Base-by-base conservation (phyloP, 1,284 basidiomycete species). In the Volvariella surrecta region DNA sequence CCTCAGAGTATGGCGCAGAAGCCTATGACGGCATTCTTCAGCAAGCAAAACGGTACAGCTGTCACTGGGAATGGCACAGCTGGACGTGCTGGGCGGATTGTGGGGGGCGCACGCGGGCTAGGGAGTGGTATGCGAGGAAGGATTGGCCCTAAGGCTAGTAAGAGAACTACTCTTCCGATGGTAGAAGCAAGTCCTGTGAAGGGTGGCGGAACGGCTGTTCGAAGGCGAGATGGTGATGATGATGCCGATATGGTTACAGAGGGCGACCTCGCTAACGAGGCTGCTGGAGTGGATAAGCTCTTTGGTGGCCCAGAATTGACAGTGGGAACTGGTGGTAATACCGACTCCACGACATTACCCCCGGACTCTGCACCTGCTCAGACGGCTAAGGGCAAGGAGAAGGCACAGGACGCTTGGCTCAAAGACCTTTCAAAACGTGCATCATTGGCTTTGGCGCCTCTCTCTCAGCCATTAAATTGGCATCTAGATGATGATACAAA, bases 151-250 rank as follows among this genome's bases (percentile, higher is more conserved):
- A 73, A 72, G 50, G 81, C 67, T 11, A 87, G 83, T 56, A 74
- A 74, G 60, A 76, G 76, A 55, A 70, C 79, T n/a, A 73, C 60
- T 37, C 58, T 86, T 43, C 78, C 82, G 0, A 72, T 64, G 42
- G 74, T 80, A 1, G 62, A 64, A 44, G 77, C 65, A 11, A 80
- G 77, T 52, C 76, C 78, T 32, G 68, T 74, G 35, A 81, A 81
- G 56, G 73, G 70, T 13, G 61, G 59, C n/a, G 53, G 49, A 10
- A 63, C 64, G 42, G 58, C 52, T 9, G 54, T 51, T 21, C 54
- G 50, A 24, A 46, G 42, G 20, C 32, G 28, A 7, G 54, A 49
- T 8, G 42, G 49, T 17, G 44, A 35, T 4, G 48, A 42, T 13
- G 55, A 62, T 24, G 54, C 54, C 13, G 54, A 52, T 19, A 54